A percentile compares a stretch with the other conserved stretches of the same genome.
Conservation (phyloP, 1,284 basidiomycete species). For the Fistulinella staudtii region DNA sequence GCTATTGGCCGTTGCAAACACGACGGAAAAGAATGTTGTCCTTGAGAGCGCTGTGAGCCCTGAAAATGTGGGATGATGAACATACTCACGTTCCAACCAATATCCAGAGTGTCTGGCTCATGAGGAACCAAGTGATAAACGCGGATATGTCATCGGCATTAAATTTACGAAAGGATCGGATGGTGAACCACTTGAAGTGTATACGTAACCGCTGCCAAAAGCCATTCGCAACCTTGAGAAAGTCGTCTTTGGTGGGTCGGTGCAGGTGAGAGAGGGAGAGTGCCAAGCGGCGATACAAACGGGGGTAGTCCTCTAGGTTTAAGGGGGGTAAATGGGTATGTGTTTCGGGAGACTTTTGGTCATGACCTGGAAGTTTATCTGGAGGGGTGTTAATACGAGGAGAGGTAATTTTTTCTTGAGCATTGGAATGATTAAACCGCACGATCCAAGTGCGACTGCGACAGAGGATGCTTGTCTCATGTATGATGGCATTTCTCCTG, state of each 20-base stretch:
- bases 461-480: neutral
- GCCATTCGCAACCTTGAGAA: conserved; percentile 79
- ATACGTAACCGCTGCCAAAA: conserved; percentile 91
- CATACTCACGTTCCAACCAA: conserved; percentile 83
- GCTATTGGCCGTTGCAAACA: conserved; percentile 88
- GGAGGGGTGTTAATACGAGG: neutral
- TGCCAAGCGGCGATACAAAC: conserved; percentile 74
- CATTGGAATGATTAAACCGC: conserved; percentile 20
- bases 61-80: neutral
- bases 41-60: conserved; percentile 30
- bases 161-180: conserved; percentile 92
- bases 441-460: neutral
- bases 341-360: conserved; percentile 6
- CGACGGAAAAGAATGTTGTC: conserved; percentile 93
- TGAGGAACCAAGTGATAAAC: conserved; percentile 91
- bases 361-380: conserved; percentile 3
- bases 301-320: conserved; percentile 70
- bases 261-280: conserved; percentile 74
- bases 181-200: conserved; percentile 98
- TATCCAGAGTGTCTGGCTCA: conserved; percentile 93
- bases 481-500: neutral
- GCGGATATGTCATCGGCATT: conserved; percentile 97
- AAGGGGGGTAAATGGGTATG: conserved; percentile 24
- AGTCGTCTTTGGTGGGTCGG: conserved; percentile 82
- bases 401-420: conserved; percentile 2